Evolutionary conservation across 768 basidiomycete genomes (phyloP).

Genomic region (Naganishia onofrii): DNA sequence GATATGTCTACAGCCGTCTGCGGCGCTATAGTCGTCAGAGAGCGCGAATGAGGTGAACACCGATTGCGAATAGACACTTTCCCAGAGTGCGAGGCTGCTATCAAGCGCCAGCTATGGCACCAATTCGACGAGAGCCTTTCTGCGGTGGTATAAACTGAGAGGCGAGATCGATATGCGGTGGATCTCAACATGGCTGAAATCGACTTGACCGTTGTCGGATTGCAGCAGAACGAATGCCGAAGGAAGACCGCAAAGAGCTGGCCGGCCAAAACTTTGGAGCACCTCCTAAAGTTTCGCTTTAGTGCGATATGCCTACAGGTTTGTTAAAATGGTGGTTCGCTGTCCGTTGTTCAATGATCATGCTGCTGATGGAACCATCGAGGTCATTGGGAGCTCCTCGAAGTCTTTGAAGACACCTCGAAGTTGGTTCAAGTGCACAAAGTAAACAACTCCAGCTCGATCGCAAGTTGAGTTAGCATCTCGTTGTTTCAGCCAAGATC

Average conservation of each 20-base stretch:
- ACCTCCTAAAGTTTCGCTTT: background rate
- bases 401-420: too few species aligned
- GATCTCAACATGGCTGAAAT: slow-evolving; percentile 8
- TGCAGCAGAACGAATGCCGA: background rate
- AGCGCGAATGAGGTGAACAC: background rate
- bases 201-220: background rate
- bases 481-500: slow-evolving; percentile 13
- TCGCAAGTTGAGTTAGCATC: background rate
- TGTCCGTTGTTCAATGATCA: too few species aligned
- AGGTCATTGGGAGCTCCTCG: background rate
- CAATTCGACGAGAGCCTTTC: background rate
- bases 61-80: background rate
- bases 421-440: background rate
- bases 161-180: background rate
- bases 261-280: background rate
- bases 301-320: too few species aligned
- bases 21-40: background rate
- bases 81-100: background rate
- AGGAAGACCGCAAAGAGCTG: background rate
- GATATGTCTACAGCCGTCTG: background rate
- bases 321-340: too few species aligned
- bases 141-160: background rate
- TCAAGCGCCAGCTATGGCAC: background rate
- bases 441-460: background rate
- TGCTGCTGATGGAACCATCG: too few species aligned